Base-by-base conservation (phyloP, 179 eudicot genomes). In the Silene vulgaris region DNA sequence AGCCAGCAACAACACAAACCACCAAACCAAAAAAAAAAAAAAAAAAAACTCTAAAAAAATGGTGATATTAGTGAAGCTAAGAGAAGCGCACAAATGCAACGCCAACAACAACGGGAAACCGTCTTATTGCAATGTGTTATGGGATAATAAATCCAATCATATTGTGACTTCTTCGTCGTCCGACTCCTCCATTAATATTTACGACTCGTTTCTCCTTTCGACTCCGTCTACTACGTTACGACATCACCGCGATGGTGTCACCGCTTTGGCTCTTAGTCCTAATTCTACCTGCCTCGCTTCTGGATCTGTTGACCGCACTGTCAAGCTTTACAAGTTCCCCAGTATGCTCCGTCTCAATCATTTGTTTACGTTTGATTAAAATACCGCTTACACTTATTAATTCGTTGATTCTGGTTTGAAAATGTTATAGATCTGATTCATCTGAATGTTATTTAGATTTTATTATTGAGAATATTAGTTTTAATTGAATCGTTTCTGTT, bases 261-360 rank as follows among this genome's bases (percentile, higher is more conserved):
- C 96, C 8, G 87, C 91, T 8, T 75, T 95, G 81, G 90, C 93
- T 73, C 82, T 95, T 19, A 89, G 91, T 81, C 92, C 97, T 61
- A 95, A 95, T 73, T 93, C 97, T 5, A 95, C 97, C 2, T 95
- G 97, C 76, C 96, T 95, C 17, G 99, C 97, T 69, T 95, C 97
- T 23, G 99, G 89, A 60, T 93, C 99, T 23, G 54, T 88, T 20
- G 97, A 95, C 59, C 97, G 84, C 45, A 85, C 93, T 9, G 99
- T 95, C 73, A 95, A 95, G 77, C 93, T 95, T 74, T 95, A 90
- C 81, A 95, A 87, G 74, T 95, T 95, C 76, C 97, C 99, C n/a
- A 85, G 97, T 95, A 23, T 23, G 26, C 26, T 23, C 26, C 26
- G 26, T 23, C 26, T 23, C 26, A 23, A 23, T 37, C 19, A 2